Conservation (phyloP, 768 basidiomycete genomes). For the Trametes sanguinea region DNA sequence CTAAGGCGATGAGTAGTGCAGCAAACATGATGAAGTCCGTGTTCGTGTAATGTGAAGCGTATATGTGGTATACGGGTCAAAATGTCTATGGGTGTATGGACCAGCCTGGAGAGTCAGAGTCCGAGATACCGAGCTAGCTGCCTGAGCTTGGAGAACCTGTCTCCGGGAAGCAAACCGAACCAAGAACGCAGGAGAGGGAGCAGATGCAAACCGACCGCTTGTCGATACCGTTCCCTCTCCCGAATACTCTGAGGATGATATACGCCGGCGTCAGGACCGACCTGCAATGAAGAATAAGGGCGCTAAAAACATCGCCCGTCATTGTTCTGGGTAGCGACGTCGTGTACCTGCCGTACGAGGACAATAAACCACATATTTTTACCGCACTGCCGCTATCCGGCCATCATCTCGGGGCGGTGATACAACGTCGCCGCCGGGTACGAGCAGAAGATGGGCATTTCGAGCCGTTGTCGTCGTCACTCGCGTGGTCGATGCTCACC, state of each 20-base stretch:
- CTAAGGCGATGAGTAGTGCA: constrained; percentile 10
- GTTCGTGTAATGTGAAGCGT: not conserved
- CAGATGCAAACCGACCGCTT: constrained; percentile 9
- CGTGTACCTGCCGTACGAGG: not conserved
- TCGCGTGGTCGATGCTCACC: not conserved
- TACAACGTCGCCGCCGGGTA: not conserved
- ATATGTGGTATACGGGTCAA: not conserved
- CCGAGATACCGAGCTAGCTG: not conserved
- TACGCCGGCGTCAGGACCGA: constrained; percentile 8
- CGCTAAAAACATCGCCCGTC: constrained; percentile 3
- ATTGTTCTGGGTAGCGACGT: constrained; percentile 18
- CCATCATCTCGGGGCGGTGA: not conserved
- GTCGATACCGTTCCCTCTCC: constrained; percentile 4
- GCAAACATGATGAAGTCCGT: constrained; percentile 13
- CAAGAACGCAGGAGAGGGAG: constrained; percentile 7
- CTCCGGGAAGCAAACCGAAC: constrained; percentile 7
- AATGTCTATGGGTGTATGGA: not conserved
- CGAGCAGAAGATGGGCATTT: not conserved
- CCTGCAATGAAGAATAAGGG: constrained; percentile 12
- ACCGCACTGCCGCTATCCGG: not conserved
- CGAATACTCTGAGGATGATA: constrained; percentile 4
- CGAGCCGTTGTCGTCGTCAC: not conserved
- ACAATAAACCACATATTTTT: constrained; percentile 10
- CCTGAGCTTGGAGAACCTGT: constrained; percentile 14
- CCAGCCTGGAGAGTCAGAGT: constrained; percentile 7